Evolutionary conservation across 1,139 yeast species (phyloP), one percentile per base, ranked within the genome.

Genomic region (Saccharomyces hybrid): DNA sequence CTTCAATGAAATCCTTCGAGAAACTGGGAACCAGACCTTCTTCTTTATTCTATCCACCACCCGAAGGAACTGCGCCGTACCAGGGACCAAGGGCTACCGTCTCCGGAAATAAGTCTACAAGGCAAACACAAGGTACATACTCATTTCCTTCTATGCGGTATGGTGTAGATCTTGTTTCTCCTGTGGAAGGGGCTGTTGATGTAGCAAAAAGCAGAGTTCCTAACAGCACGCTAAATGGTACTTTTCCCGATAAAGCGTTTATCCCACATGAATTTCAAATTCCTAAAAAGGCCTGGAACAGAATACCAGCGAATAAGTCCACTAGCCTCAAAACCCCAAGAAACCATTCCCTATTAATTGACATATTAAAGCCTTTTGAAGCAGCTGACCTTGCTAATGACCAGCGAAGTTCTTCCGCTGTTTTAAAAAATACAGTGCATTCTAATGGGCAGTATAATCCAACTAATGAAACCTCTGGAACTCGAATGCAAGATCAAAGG

Each of bases 141-240:
- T 51, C 55, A 26, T 13, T 46, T 31, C 48, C 53, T 3, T 55
- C 56, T 4, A 32, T 44, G 8, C 50, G 49, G 25, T 54, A 55
- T 49, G 53, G 57, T 34, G 55, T 53, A 20, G 52, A 51, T 20
- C 41, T 53, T 25, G 58, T 54, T 41, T 60, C 62, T 9, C 52
- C 51, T 11, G 58, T 61, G 34, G 64, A 61, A 20, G 59, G 59
- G 46, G 65, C 64, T n/a, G 58, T 56, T 7, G 47, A 54, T 38
- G 47, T 60, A 11, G 53, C 59, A 20, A 60, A 56, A 48, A 56
- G 50, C 27, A 64, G 61, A 47, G 57, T 53, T 11, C 32, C 42
- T 9, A 23, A 20, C 20, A 26, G 11, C 9, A 20, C 25, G 7
- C 11, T 25, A 16, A 20, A n/a, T n/a, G 44, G 20, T 23, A 16